Percentiles rank a stretch among this genome's conserved stretches.
phyloP scores from a whole-genome alignment of 768 basidiomycete genomes.

The Trametes punicea region DNA sequence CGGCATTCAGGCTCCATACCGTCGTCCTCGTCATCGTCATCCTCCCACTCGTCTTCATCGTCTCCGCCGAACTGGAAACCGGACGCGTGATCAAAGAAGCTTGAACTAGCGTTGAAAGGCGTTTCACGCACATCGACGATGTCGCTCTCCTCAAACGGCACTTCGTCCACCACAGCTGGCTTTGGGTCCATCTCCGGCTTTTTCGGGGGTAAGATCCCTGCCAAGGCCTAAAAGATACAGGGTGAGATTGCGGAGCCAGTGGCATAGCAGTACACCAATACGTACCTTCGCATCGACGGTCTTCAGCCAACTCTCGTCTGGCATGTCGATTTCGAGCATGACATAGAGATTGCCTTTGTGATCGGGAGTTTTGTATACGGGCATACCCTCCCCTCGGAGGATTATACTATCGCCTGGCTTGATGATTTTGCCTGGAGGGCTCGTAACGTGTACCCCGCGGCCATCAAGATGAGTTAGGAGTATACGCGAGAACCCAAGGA shows the following conservation, averaged over 20 bases:
- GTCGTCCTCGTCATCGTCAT: constrained; percentile 65
- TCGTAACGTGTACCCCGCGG: constrained; percentile 77
- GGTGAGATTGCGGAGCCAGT: not conserved
- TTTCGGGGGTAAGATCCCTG: constrained; percentile 68
- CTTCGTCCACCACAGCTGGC: constrained; percentile 69
- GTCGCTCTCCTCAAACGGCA: constrained; percentile 69
- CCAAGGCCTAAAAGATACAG: constrained; percentile 50
- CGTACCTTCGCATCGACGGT: constrained; percentile 58
- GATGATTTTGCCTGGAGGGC: constrained; percentile 73
- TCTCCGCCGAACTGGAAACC: constrained; percentile 74
- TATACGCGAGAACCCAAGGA: constrained; percentile 92
- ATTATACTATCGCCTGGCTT: constrained; percentile 71
- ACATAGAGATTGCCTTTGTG: constrained; percentile 81
- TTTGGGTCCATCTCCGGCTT: constrained; percentile 68
- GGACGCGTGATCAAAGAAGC: constrained; percentile 65
- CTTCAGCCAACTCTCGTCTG: constrained; percentile 70
- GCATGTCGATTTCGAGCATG: constrained; percentile 87
- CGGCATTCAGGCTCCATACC: constrained; percentile 25
- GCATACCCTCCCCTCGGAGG: constrained; percentile 88
- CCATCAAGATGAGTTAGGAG: constrained; percentile 91
- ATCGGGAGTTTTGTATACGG: constrained; percentile 60
- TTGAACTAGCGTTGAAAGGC: constrained; percentile 68
- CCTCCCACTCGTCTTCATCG: constrained; percentile 60
- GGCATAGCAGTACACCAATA: not conserved
- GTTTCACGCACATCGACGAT: constrained; percentile 81